phyloP scores from a whole-genome alignment of 306 rosid genomes.

The Cyclanthera cordifolia region DNA sequence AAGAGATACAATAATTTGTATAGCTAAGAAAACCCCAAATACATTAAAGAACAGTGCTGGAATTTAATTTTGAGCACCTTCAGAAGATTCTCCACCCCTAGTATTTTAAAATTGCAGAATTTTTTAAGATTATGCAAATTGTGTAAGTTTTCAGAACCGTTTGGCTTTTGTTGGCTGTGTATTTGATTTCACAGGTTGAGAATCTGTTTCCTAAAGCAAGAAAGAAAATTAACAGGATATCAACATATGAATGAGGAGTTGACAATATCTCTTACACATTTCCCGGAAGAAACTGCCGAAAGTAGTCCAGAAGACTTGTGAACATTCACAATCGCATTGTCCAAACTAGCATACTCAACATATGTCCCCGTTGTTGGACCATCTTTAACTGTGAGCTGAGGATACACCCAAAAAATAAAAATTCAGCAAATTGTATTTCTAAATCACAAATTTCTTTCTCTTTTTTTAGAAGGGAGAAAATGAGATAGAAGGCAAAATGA shows the following conservation, averaged over 20 bases:
- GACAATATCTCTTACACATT: conserved; percentile 48
- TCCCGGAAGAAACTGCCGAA: conserved; percentile 55
- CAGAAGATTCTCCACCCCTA: neutral
- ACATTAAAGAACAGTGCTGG: too few species aligned
- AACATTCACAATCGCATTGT: conserved; percentile 49
- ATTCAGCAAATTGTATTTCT: neutral
- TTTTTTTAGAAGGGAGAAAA: neutral
- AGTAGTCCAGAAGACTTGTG: conserved; percentile 62
- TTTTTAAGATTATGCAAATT: neutral
- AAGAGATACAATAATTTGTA: too few species aligned
- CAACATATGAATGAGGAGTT: neutral
- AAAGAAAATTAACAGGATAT: neutral
- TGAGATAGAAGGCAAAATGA: conserved; percentile 3
- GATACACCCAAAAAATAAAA: conserved; percentile 8
- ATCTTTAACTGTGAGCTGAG: conserved; percentile 65
- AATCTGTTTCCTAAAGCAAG: neutral
- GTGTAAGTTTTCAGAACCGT: neutral
- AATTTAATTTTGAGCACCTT: too few species aligned
- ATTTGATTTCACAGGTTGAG: neutral
- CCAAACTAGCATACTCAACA: conserved; percentile 58
- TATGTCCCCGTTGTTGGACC: conserved; percentile 65
- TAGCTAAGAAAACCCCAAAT: too few species aligned
- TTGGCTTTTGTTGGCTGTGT: neutral
- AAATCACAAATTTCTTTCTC: neutral
- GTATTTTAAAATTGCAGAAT: neutral